These are phyloP conservation scores for Chaetomiaceae sp. DNA, from an alignment of 2,329 filamentous ascomycete genomes.

Conservation along the genomic window DNA sequence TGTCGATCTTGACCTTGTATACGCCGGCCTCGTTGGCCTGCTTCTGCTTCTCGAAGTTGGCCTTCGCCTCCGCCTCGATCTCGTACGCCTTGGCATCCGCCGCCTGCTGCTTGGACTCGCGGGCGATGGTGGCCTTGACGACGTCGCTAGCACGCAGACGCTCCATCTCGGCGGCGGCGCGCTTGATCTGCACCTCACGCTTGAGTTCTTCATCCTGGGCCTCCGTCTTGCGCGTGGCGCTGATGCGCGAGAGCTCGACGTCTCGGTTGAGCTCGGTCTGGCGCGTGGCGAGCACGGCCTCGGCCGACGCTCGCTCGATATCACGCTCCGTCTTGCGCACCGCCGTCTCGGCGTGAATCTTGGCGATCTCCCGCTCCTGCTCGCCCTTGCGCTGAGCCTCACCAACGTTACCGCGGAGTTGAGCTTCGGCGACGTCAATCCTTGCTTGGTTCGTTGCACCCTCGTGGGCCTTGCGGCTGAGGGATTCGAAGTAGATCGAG, in stretches of 20 bases:
- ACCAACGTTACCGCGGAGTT: constrained; percentile 65
- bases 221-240: constrained; percentile 69
- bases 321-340: constrained; percentile 82
- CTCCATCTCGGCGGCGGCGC: constrained; percentile 75
- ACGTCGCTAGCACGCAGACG: constrained; percentile 72
- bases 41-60: constrained; percentile 50
- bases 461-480: constrained; percentile 79
- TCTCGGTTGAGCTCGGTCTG: constrained; percentile 70
- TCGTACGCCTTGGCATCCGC: constrained; percentile 64
- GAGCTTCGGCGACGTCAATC: constrained; percentile 63
- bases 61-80: constrained; percentile 56
- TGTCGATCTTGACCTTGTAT: constrained; percentile 46
- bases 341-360: constrained; percentile 81
- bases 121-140: constrained; percentile 67
- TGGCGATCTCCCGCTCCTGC: constrained; percentile 80
- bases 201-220: constrained; percentile 75
- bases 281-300: constrained; percentile 68
- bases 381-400: constrained; percentile 74
- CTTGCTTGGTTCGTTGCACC: constrained; percentile 74
- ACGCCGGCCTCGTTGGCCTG: constrained; percentile 50
- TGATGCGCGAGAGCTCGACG: constrained; percentile 70
- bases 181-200: constrained; percentile 70
- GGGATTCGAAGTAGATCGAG: constrained; percentile 77
- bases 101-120: constrained; percentile 64
- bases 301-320: constrained; percentile 72